These are phyloP conservation scores for Nakaseomyces sp. DNA, from an alignment of 1,139 yeast species.

Conservation along the genomic window DNA sequence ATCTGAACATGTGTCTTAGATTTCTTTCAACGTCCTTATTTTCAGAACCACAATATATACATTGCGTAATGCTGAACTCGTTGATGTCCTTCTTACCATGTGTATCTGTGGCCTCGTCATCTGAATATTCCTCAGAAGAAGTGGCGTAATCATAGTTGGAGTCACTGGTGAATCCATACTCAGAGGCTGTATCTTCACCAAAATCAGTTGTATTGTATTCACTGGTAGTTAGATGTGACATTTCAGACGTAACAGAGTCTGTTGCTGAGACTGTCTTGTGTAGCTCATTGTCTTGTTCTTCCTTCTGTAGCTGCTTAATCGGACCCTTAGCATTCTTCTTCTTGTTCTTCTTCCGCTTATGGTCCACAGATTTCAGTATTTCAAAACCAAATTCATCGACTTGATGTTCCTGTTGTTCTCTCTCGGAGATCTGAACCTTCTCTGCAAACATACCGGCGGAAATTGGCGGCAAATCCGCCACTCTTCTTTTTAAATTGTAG, in stretches of 20 bases:
- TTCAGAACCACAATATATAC: constrained; percentile 39
- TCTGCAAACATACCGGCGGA: constrained; percentile 75
- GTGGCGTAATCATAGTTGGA: constrained; percentile 36
- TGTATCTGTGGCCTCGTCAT: constrained; percentile 16
- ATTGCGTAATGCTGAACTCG: constrained; percentile 12
- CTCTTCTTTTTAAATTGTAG: constrained; percentile 83
- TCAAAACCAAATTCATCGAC: constrained; percentile 64
- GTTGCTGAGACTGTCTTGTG: constrained; percentile 39
- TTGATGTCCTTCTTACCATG: constrained; percentile 5
- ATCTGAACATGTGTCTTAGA: constrained; percentile 63
- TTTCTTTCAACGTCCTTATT: constrained; percentile 48
- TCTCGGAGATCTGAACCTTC: constrained; percentile 42
- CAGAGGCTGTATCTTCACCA: constrained; percentile 46
- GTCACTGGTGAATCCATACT: constrained; percentile 38
- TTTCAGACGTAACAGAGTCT: constrained; percentile 45
- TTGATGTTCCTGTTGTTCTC: constrained; percentile 35
- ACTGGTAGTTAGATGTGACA: constrained; percentile 49
- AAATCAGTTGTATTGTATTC: constrained; percentile 31
- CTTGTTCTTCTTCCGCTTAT: constrained; percentile 25
- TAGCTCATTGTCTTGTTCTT: constrained; percentile 6
- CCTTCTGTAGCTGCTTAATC: neutral
- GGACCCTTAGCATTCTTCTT: constrained; percentile 27
- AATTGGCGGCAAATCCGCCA: constrained; percentile 75
- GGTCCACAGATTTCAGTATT: constrained; percentile 24
- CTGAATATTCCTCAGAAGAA: constrained; percentile 24